Evolutionary conservation across 306 rosid genomes (phyloP).

Genomic region (Purshia tridentata): DNA sequence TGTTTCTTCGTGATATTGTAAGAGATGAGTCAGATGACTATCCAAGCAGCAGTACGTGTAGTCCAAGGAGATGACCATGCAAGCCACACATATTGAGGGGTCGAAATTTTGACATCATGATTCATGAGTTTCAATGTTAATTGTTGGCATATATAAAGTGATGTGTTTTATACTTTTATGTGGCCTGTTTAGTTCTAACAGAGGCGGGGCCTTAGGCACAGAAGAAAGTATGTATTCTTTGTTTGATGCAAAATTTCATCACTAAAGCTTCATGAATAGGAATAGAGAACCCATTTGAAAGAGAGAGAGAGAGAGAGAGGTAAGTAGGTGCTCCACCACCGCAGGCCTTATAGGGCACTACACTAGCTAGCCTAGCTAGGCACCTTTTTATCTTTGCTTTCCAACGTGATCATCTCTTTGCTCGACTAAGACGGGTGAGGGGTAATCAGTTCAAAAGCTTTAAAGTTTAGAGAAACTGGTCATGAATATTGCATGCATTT

Average conservation of each 20-base stretch:
- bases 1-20: too few relatives aligned
- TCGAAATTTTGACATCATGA: conserved; percentile 20
- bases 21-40: not conserved
- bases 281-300: not conserved
- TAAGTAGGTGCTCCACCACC: conserved; percentile 29
- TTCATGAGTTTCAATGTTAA: conserved; percentile 22
- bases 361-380: too few relatives aligned
- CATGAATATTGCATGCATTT: not conserved
- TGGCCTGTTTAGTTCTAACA: conserved; percentile 18
- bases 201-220: conserved; percentile 21
- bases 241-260: conserved; percentile 26
- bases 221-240: not conserved
- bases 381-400: not conserved
- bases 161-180: conserved; percentile 11
- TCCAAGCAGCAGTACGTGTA: conserved; percentile 9
- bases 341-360: conserved; percentile 29
- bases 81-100: not conserved
- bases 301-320: not conserved
- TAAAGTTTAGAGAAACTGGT: conserved; percentile 15
- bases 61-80: conserved; percentile 10
- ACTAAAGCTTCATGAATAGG: not conserved
- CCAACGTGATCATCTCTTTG: conserved; percentile 15
- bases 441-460: conserved; percentile 27
- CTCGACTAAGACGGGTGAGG: conserved; percentile 32
- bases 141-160: conserved; percentile 36